Base-by-base conservation (phyloP, 1,139 yeast genomes). In the Sugiyamaella pinicola region DNA sequence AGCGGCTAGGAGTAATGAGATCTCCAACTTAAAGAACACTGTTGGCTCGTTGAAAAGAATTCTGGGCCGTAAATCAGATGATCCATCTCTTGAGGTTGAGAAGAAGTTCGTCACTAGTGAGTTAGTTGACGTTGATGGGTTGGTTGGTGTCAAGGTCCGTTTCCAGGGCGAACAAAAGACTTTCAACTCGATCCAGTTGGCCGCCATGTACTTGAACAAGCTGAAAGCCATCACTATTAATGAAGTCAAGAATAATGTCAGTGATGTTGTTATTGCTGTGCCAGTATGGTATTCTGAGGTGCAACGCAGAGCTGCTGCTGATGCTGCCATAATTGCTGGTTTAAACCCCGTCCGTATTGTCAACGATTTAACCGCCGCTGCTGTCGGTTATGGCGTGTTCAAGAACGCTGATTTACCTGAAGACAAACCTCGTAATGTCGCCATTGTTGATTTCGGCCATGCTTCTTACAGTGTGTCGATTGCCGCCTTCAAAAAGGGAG, bases 351-450 rank as follows among this genome's bases (percentile, higher is more conserved):
- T 93, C 58, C 87, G 99, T 81, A 84, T 93, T 63, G 96, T 93
- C 66, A 93, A 93, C 73, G 99, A 93, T 73, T 84, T 88, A 61
- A 91, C 99, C 56, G 98, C 99, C 58, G 99, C 99, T 56, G 98
- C 97, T 64, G 96, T 95, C 62, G 96, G 97, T 64, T 95, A 93
- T 78, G 99, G 99, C 79, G 97, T 93, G 58, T 93, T 93, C 85
- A 91, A 93, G 82, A 84, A 87, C 55, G 33, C 45, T 12, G 95
- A 88, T 68, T 87, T 93, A 64, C 93, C 96, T 73, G 97, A 89
- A 74, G 95, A 87, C 65, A 87, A 85, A 73, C 86, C 93, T 68
- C 85, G 87, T 77, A 86, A 82, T 69, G 89, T 93, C 64, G 97
- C 96, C 40, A 87, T 93, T 67, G 83, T 93, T 57, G 99, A 93